Percentiles rank a stretch among this genome's conserved stretches.
Evolutionary conservation across 2,329 filamentous ascomycete genomes (phyloP).

Genomic region (Trichoderma sp.): DNA sequence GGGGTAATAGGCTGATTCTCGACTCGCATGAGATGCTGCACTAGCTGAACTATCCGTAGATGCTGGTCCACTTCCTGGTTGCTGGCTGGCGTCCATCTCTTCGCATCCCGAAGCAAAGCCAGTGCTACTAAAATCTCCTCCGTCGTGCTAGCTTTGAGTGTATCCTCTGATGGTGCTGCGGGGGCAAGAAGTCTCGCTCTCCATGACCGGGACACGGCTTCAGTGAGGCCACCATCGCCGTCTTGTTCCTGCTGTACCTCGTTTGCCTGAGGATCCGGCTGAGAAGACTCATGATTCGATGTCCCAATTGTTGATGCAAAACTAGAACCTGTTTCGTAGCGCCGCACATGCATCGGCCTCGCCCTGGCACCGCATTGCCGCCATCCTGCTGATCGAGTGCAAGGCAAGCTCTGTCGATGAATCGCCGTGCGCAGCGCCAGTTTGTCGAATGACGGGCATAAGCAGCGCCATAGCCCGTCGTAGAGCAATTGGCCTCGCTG

Average conservation of each 20-base stretch:
- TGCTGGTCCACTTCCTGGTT: constrained; percentile 27
- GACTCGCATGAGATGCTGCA: constrained; percentile 57
- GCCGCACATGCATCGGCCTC: constrained; percentile 21
- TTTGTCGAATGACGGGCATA: constrained; percentile 55
- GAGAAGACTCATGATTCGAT: background rate
- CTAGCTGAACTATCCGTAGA: constrained; percentile 39
- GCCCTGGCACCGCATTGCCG: constrained; percentile 14
- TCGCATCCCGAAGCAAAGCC: constrained; percentile 26
- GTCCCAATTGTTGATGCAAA: background rate
- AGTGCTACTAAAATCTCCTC: constrained; percentile 32
- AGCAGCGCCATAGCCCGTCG: constrained; percentile 62
- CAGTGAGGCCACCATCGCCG: background rate
- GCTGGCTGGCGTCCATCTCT: constrained; percentile 22
- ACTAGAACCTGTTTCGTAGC: constrained; percentile 22
- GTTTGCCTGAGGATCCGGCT: background rate
- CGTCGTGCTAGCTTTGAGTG: constrained; percentile 21
- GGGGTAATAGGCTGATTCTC: constrained; percentile 53
- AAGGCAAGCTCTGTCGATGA: constrained; percentile 21
- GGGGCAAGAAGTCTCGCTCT: constrained; percentile 23
- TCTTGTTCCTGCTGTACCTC: background rate
- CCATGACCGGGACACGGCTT: background rate
- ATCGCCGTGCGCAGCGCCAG: constrained; percentile 35
- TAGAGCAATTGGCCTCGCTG: constrained; percentile 35
- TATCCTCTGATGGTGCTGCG: constrained; percentile 23
- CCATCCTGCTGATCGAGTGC: constrained; percentile 9